These are phyloP conservation scores for Trichothecium roseum DNA, from an alignment of 2,329 filamentous ascomycete species.

Conservation along the genomic window DNA sequence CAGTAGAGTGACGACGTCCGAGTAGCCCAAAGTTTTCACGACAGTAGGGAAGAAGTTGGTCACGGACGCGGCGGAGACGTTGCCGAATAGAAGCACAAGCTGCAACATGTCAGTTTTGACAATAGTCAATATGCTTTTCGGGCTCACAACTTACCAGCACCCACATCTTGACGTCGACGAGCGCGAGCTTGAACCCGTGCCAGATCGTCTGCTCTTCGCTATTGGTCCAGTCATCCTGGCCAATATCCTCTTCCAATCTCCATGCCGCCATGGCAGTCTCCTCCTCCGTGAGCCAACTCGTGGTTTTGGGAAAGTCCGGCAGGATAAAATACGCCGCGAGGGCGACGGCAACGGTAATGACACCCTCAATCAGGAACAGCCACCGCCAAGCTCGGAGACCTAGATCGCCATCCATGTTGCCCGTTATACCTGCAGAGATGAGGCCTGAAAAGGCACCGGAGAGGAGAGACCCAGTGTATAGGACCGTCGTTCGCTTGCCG, in stretches of 20 bases:
- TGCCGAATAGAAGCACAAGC: conserved; percentile 6
- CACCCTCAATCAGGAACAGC: conserved; percentile 52
- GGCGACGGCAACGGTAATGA: conserved; percentile 52
- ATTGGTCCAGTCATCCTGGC: conserved; percentile 51
- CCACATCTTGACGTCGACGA: conserved; percentile 50
- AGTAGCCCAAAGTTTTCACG: conserved; percentile 10
- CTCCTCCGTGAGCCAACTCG: conserved; percentile 27
- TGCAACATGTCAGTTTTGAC: conserved; percentile 3
- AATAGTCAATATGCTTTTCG: too few relatives aligned
- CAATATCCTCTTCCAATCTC: conserved; percentile 54
- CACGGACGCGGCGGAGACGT: neutral
- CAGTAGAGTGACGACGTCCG: conserved; percentile 11
- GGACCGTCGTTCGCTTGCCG: conserved; percentile 51
- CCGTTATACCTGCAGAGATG: conserved; percentile 53
- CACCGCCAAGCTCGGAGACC: conserved; percentile 52
- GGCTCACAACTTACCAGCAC: conserved; percentile 44
- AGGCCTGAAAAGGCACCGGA: conserved; percentile 63
- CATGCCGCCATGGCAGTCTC: conserved; percentile 48
- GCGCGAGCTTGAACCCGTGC: conserved; percentile 43
- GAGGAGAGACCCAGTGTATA: conserved; percentile 59
- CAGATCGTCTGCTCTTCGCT: conserved; percentile 44
- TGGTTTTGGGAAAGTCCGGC: conserved; percentile 28
- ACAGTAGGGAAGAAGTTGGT: conserved; percentile 15
- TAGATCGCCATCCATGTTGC: conserved; percentile 49
- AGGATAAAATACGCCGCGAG: conserved; percentile 45